These are phyloP conservation scores for Ogataea dorogensis DNA, from an alignment of 805 yeast species.

Conservation along the genomic window DNA sequence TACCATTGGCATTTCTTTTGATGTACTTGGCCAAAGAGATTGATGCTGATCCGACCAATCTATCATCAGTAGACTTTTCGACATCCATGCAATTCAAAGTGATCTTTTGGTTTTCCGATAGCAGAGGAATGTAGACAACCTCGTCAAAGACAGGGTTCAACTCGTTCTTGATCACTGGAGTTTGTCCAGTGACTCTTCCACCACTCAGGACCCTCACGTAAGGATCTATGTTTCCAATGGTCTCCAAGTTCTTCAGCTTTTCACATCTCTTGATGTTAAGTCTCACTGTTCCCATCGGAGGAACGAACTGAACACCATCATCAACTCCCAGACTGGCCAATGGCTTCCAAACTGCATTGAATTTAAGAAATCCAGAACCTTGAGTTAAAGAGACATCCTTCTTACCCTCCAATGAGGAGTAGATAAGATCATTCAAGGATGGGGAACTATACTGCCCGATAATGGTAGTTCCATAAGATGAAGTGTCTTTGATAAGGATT, in stretches of 20 bases:
- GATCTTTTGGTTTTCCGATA: constrained; percentile 58
- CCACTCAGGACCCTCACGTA: constrained; percentile 59
- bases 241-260: constrained; percentile 55
- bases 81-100: constrained; percentile 63
- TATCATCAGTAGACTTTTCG: constrained; percentile 59
- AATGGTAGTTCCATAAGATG: constrained; percentile 45
- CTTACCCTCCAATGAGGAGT: constrained; percentile 48
- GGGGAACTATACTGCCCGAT: constrained; percentile 54
- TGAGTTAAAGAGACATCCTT: constrained; percentile 45
- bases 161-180: constrained; percentile 53
- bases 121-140: constrained; percentile 58
- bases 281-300: constrained; percentile 68
- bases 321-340: constrained; percentile 52
- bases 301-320: constrained; percentile 38
- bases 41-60: constrained; percentile 58
- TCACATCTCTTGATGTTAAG: constrained; percentile 54
- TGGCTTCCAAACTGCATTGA: constrained; percentile 71
- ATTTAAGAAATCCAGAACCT: constrained; percentile 54
- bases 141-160: constrained; percentile 59
- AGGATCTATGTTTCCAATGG: constrained; percentile 75
- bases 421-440: constrained; percentile 53
- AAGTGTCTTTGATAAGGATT: constrained; percentile 60
- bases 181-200: constrained; percentile 55
- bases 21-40: constrained; percentile 49
- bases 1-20: constrained; percentile 46